A percentile compares a stretch with the other conserved stretches of the same genome.
Evolutionary conservation across 2,329 filamentous ascomycete species (phyloP).

Genomic region (Plectosphaerella sp.): DNA sequence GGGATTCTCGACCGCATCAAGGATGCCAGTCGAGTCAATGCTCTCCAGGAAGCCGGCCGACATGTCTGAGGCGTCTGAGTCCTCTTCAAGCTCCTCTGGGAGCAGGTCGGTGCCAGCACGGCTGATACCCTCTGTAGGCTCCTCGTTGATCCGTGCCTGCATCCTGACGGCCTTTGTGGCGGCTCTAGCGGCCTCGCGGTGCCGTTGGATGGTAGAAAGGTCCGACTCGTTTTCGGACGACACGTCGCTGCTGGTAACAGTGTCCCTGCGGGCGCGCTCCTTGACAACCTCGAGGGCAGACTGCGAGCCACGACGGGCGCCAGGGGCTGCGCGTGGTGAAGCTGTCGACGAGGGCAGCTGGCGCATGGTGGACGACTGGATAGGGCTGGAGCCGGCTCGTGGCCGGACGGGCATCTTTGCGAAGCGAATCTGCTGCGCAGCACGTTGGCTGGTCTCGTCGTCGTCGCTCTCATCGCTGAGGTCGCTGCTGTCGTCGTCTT

Average conservation of each 20-base stretch:
- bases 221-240: conserved; percentile 80
- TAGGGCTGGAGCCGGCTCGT: conserved; percentile 84
- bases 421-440: conserved; percentile 90
- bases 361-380: conserved; percentile 60
- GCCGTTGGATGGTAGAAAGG: conserved; percentile 58
- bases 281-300: conserved; percentile 67
- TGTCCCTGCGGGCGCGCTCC: conserved; percentile 66
- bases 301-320: conserved; percentile 61
- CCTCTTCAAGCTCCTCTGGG: conserved; percentile 55
- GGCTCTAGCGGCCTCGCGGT: conserved; percentile 56
- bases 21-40: conserved; percentile 66
- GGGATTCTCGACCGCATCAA: conserved; percentile 59
- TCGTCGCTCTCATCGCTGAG: conserved; percentile 81
- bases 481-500: conserved; percentile 83
- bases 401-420: conserved; percentile 88
- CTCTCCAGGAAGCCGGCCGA: conserved; percentile 63
- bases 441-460: conserved; percentile 60
- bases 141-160: conserved; percentile 49
- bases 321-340: conserved; percentile 42
- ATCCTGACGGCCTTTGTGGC: conserved; percentile 50
- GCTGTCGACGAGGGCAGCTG: conserved; percentile 42
- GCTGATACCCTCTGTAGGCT: conserved; percentile 35
- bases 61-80: conserved; percentile 58
- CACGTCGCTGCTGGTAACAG: conserved; percentile 76
- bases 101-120: conserved; percentile 46